These are phyloP conservation scores for Penicillium sp. DNA, from an alignment of 2,329 filamentous ascomycete genomes.

Conservation along the genomic window DNA sequence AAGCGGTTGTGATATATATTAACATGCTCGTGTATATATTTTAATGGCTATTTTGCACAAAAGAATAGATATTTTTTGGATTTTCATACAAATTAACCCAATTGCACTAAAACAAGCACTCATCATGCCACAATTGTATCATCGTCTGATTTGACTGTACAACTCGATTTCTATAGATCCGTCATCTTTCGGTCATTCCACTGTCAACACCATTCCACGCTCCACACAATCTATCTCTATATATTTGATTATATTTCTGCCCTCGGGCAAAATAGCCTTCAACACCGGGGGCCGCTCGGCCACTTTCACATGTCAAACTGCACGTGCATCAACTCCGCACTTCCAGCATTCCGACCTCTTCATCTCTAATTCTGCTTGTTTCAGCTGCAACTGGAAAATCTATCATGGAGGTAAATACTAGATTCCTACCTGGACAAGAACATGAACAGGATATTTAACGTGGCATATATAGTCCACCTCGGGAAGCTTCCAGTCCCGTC, in stretches of 20 bases:
- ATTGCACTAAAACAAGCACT: background rate
- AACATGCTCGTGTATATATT: background rate
- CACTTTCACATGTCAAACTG: constrained; percentile 26
- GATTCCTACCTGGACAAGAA: background rate
- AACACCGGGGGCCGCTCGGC: constrained; percentile 10
- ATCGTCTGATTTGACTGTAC: background rate
- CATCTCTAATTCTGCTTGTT: constrained; percentile 5
- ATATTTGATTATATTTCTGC: background rate
- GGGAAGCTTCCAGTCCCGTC: constrained; percentile 43
- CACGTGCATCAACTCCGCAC: constrained; percentile 27
- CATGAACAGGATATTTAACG: background rate
- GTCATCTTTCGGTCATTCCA: background rate
- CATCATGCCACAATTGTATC: background rate
- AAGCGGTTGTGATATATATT: background rate
- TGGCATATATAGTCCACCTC: constrained; percentile 22
- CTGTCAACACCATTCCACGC: background rate
- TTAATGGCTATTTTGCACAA: background rate
- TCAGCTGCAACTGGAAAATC: constrained; percentile 1
- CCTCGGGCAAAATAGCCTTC: background rate
- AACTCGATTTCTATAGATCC: background rate
- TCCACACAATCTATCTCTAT: background rate
- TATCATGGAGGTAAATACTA: constrained; percentile 27
- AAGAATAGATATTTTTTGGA: too few species aligned
- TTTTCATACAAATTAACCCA: too few species aligned
- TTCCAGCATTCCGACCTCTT: constrained; percentile 9